Percentiles rank a stretch among this genome's conserved stretches.
phyloP scores from a whole-genome alignment of 768 basidiomycete genomes.

The Termitomyces titanicus region DNA sequence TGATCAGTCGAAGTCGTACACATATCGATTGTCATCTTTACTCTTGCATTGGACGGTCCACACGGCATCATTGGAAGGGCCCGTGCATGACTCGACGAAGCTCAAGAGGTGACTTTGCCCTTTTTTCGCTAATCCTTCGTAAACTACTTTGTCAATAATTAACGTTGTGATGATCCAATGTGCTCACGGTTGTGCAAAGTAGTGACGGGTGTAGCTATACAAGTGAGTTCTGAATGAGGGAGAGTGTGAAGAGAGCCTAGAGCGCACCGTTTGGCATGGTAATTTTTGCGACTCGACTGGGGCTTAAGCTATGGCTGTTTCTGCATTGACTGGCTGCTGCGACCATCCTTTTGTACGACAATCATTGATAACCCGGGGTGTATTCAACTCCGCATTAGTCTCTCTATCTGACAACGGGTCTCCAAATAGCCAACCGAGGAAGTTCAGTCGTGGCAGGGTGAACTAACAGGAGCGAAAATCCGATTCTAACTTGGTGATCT shows the following conservation, averaged over 20 bases:
- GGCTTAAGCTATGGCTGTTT: neutral
- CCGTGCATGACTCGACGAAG: constrained; percentile 36
- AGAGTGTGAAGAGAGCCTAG: neutral
- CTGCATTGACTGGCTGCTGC: neutral
- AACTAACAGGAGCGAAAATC: constrained; percentile 6
- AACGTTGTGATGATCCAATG: too few relatives aligned
- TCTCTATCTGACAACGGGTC: constrained; percentile 2
- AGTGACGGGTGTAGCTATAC: constrained; percentile 21
- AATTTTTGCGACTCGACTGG: neutral
- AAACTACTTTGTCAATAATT: neutral
- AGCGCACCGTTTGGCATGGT: constrained; percentile 20
- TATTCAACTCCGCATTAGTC: constrained; percentile 8
- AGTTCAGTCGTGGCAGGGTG: neutral
- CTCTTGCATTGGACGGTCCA: constrained; percentile 63
- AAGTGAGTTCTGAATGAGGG: neutral
- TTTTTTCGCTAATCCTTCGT: constrained; percentile 26
- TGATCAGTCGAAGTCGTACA: constrained; percentile 2
- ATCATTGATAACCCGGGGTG: constrained; percentile 1
- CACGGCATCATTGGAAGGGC: constrained; percentile 34
- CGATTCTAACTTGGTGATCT: constrained; percentile 6
- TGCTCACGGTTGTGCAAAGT: constrained; percentile 46
- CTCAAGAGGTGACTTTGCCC: constrained; percentile 28
- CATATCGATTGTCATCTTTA: constrained; percentile 22
- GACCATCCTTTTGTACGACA: constrained; percentile 18
- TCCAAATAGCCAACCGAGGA: constrained; percentile 10